Evolutionary conservation across 192 early-diverging fungal species (phyloP), one percentile per base, ranked within the genome.

Genomic region (Coemansia umbellata): DNA sequence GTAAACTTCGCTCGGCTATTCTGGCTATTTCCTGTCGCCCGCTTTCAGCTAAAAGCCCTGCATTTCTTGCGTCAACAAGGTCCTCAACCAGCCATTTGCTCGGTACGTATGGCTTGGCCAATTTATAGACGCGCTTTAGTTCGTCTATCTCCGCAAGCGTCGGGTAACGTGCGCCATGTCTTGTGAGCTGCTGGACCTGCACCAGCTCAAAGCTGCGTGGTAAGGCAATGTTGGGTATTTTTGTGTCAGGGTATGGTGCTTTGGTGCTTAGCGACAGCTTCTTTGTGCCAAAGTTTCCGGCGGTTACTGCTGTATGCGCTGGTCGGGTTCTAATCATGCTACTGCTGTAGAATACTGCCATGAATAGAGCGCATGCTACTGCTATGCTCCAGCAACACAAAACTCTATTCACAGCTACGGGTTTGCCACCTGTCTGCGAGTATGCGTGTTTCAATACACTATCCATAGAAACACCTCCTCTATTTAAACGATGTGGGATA

Each of bases 81-180:
- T 68, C 65, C 1, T 18, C 6, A 3, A 55, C 48, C 1, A 68
- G 58, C 72, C 72, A 75, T 31, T 2, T 22, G 5, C 7, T 4
- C 8, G 72, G 65, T 3, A 75, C 52, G n/a, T 45, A 18, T 21
- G 40, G 42, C 3, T 42, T n/a, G 9, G 57, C 22, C n/a, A 49
- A 19, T 2, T 32, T 24, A 23, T 55, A 64, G 7, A 68, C 26
- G 4, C 37, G 6, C 5, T 27, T 53, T 1, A 75, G 55, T 3
- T 31, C 8, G 11, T 50, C 31, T 31, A 75, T 68, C 19, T 37
- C 55, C 10, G 9, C 8, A 5, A 15, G 18, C 3, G 51, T 53
- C 7, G 60, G 59, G 18, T 75, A 75, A 30, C 72, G 55, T 9
- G 72, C 57, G 24, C 72, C 72, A 30, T 75, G 72, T 4, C 72